These are phyloP conservation scores for Cladosporium oxysporum DNA, from an alignment of 2,329 filamentous ascomycete species.

Conservation along the genomic window DNA sequence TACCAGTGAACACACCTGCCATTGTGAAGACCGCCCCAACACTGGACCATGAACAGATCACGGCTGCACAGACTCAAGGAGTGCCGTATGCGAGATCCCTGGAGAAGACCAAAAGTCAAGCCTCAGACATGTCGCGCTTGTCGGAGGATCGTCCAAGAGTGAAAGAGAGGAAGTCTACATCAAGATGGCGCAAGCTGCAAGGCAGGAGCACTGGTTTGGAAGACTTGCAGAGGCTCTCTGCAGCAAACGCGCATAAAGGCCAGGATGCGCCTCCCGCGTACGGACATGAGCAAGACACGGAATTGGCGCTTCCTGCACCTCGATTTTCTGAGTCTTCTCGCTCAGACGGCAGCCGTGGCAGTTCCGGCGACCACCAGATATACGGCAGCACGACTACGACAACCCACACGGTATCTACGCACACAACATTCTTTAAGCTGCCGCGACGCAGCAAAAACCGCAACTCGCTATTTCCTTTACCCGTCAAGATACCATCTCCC, in stretches of 20 bases:
- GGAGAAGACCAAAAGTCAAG: conserved; percentile 24
- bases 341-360: conserved; percentile 70
- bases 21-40: conserved; percentile 95
- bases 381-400: conserved; percentile 60
- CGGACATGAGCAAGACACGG: conserved; percentile 61
- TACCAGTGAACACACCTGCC: conserved; percentile 45
- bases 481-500: conserved; percentile 64
- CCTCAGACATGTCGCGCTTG: conserved; percentile 18
- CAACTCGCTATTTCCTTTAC: conserved; percentile 83
- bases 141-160: conserved; percentile 16
- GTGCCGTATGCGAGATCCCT: conserved; percentile 31
- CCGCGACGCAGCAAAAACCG: conserved; percentile 75
- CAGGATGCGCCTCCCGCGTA: conserved; percentile 57
- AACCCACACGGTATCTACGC: conserved; percentile 62
- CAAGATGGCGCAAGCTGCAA: conserved; percentile 33
- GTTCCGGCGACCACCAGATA: conserved; percentile 57
- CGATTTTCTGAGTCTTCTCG: conserved; percentile 83
- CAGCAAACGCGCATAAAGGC: conserved; percentile 44
- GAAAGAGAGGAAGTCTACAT: conserved; percentile 27
- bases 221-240: conserved; percentile 60
- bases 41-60: conserved; percentile 40
- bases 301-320: conserved; percentile 64
- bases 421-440: conserved; percentile 76
- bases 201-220: conserved; percentile 38
- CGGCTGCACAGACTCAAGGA: conserved; percentile 24